Evolutionary conservation across 2,329 filamentous ascomycete genomes (phyloP), one percentile per base, ranked within the genome.

Genomic region (Xylaria polymorpha): DNA sequence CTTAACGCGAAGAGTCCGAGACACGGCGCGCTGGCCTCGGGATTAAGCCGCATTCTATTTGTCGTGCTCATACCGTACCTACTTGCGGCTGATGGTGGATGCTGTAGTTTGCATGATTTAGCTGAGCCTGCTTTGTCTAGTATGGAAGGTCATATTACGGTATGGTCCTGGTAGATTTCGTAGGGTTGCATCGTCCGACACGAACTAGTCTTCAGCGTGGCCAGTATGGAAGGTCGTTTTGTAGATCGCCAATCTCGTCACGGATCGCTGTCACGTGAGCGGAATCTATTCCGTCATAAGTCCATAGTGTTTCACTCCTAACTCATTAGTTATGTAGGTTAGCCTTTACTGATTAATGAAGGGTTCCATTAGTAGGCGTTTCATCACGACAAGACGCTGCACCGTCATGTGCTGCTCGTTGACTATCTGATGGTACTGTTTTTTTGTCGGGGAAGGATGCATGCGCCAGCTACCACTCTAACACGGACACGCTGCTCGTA

Each of bases 151-250:
- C 39, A 41, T n/a, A 48, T 35, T 39, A 41, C 22, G 14, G 10
- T 22, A 44, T 15, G 20, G n/a, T 48, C 9, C 9, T 9, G 18
- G 46, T 58, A 56, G 22, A 32, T 9, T 29, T 14, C 22, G 10
- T 35, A 58, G 44, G 29, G 46, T 41, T 61, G 55, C 60, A 60
- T 48, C 58, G 46, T 15, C 7, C 10, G 32, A 20, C 7, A 8
- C 29, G 39, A 37, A 25, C 29, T 22, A 46, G 22, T 25, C 22
- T 35, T 59, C 59, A 25, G 41, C 50, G 12, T 41, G 29, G 58
- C 59, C 2, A 67, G 59, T 67, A 25, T 67, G 65, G 65, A 64
- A 64, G 66, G 66, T 68, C 55, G 41, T 22, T 59, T 39, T 15
- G 25, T 8, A 18, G 65, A 67, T 67, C 65, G 55, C n/a, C 46